Percentiles rank a stretch among this genome's conserved stretches.
These are phyloP conservation scores for Colletotrichum lentis DNA, from an alignment of 2,329 filamentous ascomycete genomes.

Conservation along the genomic window DNA sequence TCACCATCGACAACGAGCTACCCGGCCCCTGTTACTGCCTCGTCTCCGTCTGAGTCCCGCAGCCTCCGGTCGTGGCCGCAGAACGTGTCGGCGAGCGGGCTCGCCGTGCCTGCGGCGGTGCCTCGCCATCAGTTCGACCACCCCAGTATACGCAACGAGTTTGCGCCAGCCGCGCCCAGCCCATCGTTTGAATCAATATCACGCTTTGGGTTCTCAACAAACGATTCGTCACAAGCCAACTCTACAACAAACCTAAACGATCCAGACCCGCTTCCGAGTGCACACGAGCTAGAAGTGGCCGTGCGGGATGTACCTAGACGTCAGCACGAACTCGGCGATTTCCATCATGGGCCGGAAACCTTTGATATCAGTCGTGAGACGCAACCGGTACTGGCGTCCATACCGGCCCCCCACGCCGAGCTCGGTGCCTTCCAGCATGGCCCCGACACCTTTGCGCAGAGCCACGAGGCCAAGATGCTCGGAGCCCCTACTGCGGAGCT, in stretches of 20 bases:
- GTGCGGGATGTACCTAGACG: constrained; percentile 31
- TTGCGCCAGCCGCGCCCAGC: constrained; percentile 22
- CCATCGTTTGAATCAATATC: constrained; percentile 8
- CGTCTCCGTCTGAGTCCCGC: neutral
- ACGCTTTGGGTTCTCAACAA: constrained; percentile 4
- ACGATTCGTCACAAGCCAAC: constrained; percentile 17
- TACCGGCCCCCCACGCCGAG: constrained; percentile 20
- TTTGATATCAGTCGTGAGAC: neutral
- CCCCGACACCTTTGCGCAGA: constrained; percentile 24
- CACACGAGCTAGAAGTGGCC: constrained; percentile 33
- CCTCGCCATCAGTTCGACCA: constrained; percentile 32
- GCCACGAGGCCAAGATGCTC: constrained; percentile 31
- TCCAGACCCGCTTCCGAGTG: constrained; percentile 25
- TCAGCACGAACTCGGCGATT: constrained; percentile 32
- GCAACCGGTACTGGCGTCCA: neutral
- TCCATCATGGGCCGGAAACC: constrained; percentile 29
- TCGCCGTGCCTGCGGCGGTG: constrained; percentile 1
- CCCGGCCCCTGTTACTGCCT: neutral
- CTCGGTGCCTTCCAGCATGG: constrained; percentile 33
- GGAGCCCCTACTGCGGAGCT: constrained; percentile 31
- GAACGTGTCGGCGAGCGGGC: neutral
- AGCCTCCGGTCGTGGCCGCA: constrained; percentile 14
- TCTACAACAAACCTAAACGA: constrained; percentile 31
- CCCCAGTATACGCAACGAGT: constrained; percentile 22
- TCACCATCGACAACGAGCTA: constrained; percentile 7